phyloP scores from a whole-genome alignment of 176 grass and related monocot genomes.

The Eragrostis curvula region DNA sequence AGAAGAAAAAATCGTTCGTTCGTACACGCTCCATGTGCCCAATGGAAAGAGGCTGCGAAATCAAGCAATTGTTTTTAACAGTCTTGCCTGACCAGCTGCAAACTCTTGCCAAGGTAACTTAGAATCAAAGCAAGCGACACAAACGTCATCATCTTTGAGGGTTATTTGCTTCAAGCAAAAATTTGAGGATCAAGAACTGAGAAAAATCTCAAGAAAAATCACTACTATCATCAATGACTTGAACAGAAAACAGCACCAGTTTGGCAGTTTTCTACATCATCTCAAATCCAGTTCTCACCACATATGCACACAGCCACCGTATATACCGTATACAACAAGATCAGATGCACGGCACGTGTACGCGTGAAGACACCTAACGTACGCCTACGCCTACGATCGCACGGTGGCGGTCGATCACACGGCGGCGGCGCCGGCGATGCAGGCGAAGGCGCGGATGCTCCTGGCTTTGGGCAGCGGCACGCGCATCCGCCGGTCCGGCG shows the following conservation, averaged over 20 bases:
- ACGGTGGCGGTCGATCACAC: background rate
- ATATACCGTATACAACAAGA: background rate
- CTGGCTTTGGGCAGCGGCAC: slow-evolving; percentile 54
- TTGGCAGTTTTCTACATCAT: slow-evolving; percentile 3
- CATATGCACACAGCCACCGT: background rate
- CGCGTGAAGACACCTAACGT: background rate
- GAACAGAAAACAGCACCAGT: background rate
- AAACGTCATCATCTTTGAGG: background rate
- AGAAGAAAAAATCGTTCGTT: background rate
- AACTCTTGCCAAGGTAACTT: background rate
- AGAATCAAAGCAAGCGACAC: background rate
- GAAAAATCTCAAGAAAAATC: background rate
- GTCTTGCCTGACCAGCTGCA: background rate
- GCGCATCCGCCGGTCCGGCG: slow-evolving; percentile 26
- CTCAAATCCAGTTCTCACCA: background rate
- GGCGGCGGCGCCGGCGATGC: background rate
- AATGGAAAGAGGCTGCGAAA: background rate
- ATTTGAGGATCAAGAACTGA: background rate
- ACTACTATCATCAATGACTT: background rate
- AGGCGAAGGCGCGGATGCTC: slow-evolving; percentile 55
- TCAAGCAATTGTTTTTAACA: background rate
- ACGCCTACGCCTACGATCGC: background rate
- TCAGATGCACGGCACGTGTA: background rate
- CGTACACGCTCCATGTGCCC: background rate
- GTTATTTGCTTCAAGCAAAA: too few species aligned